Conservation (phyloP, 192 early-diverging fungal genomes). For the Linnemannia schmuckeri region DNA sequence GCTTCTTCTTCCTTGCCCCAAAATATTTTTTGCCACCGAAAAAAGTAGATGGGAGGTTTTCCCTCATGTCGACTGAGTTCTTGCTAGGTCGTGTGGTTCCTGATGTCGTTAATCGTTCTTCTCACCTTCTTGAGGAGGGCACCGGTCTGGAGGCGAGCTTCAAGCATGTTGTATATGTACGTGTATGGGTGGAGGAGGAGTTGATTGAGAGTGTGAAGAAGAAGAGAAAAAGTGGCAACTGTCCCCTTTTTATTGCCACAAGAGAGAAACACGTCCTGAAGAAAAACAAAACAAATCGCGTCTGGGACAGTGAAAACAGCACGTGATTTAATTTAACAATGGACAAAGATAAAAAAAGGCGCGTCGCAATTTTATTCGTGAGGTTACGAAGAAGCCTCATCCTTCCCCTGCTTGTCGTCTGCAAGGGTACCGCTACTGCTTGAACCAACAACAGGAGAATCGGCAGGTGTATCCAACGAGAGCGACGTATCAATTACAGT, state of each 20-base stretch:
- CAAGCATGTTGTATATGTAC: constrained; percentile 74
- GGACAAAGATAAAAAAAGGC: neutral
- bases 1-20: neutral
- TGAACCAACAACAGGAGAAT: constrained; percentile 15
- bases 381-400: neutral
- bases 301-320: neutral
- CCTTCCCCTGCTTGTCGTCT: neutral
- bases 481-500: neutral
- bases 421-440: neutral
- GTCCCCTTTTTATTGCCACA: neutral
- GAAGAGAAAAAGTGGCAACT: constrained; percentile 3
- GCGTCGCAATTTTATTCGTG: neutral
- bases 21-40: constrained; percentile 7
- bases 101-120: constrained; percentile 50
- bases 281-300: constrained; percentile 8
- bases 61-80: neutral
- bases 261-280: constrained; percentile 2
- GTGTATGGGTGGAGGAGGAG: constrained; percentile 9
- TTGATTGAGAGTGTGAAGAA: constrained; percentile 8
- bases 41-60: neutral
- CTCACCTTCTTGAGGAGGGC: constrained; percentile 84
- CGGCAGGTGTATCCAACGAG: constrained; percentile 24
- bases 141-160: constrained; percentile 91
- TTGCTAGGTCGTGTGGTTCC: neutral
- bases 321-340: neutral